Evolutionary conservation across 345 rosid species (phyloP).

Genomic region (Dipteronia sinensis): DNA sequence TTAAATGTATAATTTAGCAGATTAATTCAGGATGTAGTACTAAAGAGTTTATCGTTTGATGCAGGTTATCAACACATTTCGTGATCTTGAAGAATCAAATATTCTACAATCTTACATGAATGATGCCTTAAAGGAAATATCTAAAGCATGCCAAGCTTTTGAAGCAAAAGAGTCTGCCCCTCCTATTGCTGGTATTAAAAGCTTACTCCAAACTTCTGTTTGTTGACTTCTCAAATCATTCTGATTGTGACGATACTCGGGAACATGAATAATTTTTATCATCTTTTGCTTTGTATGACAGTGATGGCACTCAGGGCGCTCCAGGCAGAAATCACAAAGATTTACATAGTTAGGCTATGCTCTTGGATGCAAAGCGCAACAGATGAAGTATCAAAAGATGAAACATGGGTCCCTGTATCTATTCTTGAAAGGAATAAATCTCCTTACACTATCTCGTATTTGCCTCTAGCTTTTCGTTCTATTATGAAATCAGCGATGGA

Average conservation of each 20-base stretch:
- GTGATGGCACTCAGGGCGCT: constrained; percentile 69
- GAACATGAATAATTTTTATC: constrained; percentile 18
- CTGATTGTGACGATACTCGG: constrained; percentile 48
- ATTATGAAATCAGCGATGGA: constrained; percentile 78
- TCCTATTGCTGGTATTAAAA: constrained; percentile 65
- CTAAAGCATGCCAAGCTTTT: constrained; percentile 88
- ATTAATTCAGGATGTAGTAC: constrained; percentile 15
- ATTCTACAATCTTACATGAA: constrained; percentile 78
- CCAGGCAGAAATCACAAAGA: constrained; percentile 79
- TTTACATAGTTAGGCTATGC: constrained; percentile 84
- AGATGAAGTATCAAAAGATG: constrained; percentile 75
- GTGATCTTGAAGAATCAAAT: constrained; percentile 81
- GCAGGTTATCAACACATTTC: constrained; percentile 80
- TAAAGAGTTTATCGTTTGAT: constrained; percentile 27
- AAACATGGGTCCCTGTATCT: constrained; percentile 87
- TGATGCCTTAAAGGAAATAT: constrained; percentile 78
- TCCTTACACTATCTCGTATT: constrained; percentile 81
- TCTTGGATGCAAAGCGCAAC: constrained; percentile 90
- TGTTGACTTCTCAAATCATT: constrained; percentile 24
- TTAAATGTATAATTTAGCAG: neutral
- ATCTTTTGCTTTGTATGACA: constrained; percentile 33
- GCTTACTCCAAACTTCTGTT: constrained; percentile 28
- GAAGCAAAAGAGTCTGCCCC: constrained; percentile 94
- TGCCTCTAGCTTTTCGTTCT: constrained; percentile 91
- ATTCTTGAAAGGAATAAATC: constrained; percentile 92